phyloP scores from a whole-genome alignment of 129 eudicot species.

The Artemisia tridentata region DNA sequence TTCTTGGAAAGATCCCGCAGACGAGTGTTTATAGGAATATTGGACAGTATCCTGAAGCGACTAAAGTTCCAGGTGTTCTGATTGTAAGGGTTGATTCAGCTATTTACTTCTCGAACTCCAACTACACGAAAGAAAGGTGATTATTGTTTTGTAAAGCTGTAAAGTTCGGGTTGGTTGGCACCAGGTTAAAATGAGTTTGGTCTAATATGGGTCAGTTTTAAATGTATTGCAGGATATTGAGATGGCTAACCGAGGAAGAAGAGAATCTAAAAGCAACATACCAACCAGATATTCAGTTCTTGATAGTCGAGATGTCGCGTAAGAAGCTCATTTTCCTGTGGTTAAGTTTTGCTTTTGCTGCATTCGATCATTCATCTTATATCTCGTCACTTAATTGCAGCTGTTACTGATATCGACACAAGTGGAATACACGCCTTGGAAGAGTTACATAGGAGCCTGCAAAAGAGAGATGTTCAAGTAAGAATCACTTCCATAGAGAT shows the following conservation, averaged over 20 bases:
- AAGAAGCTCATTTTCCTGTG: conserved; percentile 24
- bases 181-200: no score
- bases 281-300: conserved; percentile 50
- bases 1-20: conserved; percentile 77
- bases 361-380: not conserved
- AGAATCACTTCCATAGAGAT: not conserved
- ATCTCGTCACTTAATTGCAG: conserved; percentile 31
- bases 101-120: conserved; percentile 81
- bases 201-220: not conserved
- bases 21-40: conserved; percentile 65
- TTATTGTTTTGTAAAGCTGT: no score
- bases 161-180: not conserved
- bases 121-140: conserved; percentile 76
- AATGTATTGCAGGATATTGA: conserved; percentile 52
- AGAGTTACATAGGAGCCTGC: conserved; percentile 51
- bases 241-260: conserved; percentile 81
- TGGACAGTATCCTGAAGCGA: conserved; percentile 79
- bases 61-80: conserved; percentile 55
- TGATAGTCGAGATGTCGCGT: conserved; percentile 83
- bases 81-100: conserved; percentile 84
- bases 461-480: conserved; percentile 65
- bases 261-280: conserved; percentile 38
- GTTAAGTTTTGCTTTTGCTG: not conserved
- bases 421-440: conserved; percentile 81
- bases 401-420: conserved; percentile 72